A percentile compares a stretch with the other conserved stretches of the same genome.
These are phyloP conservation scores for Xerocomellus intermedius DNA, from an alignment of 768 basidiomycete species.

Conservation along the genomic window DNA sequence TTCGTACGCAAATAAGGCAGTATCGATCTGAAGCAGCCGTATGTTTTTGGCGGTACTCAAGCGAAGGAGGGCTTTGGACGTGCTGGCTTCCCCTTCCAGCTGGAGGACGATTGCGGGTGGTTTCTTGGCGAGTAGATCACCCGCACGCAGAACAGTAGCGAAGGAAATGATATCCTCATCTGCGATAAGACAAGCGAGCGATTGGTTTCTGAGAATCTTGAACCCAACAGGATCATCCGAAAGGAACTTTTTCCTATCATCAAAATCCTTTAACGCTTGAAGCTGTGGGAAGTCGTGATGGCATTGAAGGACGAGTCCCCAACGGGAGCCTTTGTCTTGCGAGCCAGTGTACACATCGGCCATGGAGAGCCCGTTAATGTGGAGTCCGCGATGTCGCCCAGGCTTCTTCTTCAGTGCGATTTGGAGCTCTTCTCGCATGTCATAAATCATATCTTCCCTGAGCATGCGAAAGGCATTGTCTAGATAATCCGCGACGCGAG, in stretches of 20 bases:
- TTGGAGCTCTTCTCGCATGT: conserved; percentile 58
- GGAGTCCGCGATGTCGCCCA: conserved; percentile 39
- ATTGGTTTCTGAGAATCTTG: conserved; percentile 52
- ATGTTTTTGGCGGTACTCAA: conserved; percentile 38
- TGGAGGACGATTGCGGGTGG: conserved; percentile 55
- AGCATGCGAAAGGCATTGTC: conserved; percentile 68
- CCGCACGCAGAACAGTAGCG: conserved; percentile 53
- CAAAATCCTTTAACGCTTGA: conserved; percentile 18
- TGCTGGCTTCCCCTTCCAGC: conserved; percentile 45
- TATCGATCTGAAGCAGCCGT: conserved; percentile 57
- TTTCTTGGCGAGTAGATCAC: conserved; percentile 45
- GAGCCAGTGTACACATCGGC: conserved; percentile 39
- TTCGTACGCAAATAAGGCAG: conserved; percentile 61
- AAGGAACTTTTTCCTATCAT: conserved; percentile 40
- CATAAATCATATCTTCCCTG: conserved; percentile 62
- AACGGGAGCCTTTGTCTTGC: conserved; percentile 31
- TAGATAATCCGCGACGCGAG: conserved; percentile 47
- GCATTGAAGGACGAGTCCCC: conserved; percentile 44
- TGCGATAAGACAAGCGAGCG: conserved; percentile 52
- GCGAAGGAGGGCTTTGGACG: conserved; percentile 39
- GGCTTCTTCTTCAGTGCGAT: conserved; percentile 42
- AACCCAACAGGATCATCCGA: conserved; percentile 34
- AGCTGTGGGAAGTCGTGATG: conserved; percentile 38
- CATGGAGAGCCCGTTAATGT: conserved; percentile 39
- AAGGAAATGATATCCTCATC: conserved; percentile 52